phyloP scores from a whole-genome alignment of 2,329 filamentous ascomycete genomes.

The Phoma herbarum region DNA sequence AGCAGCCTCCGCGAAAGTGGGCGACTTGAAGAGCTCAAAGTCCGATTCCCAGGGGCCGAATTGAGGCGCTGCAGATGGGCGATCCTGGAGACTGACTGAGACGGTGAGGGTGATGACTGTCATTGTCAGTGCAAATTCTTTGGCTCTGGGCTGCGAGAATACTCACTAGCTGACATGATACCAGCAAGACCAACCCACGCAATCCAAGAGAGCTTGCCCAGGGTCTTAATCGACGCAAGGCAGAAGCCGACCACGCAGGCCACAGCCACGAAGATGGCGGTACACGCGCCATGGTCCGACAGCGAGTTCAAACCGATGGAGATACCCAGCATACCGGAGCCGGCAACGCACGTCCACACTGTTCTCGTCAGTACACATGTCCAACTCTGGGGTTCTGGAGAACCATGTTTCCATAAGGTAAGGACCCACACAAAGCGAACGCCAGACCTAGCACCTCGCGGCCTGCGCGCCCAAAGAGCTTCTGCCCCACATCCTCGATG shows the following conservation, averaged over 20 bases:
- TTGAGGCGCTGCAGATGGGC: conserved; percentile 29
- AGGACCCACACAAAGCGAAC: conserved; percentile 46
- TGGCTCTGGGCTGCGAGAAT: neutral
- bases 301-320: conserved; percentile 68
- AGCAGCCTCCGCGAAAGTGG: conserved; percentile 65
- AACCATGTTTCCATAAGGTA: conserved; percentile 47
- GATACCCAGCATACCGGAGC: conserved; percentile 66
- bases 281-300: conserved; percentile 66
- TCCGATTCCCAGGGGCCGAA: conserved; percentile 35
- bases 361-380: conserved; percentile 39
- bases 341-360: conserved; percentile 42
- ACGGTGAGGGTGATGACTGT: conserved; percentile 27
- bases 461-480: conserved; percentile 62
- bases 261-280: conserved; percentile 62
- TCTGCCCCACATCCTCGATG: conserved; percentile 63
- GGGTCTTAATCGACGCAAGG: conserved; percentile 64
- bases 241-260: conserved; percentile 59
- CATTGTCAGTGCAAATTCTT: neutral
- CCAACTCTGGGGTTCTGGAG: conserved; percentile 7
- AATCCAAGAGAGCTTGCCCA: conserved; percentile 67
- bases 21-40: conserved; percentile 65
- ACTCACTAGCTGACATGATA: conserved; percentile 24
- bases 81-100: conserved; percentile 27
- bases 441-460: conserved; percentile 54
- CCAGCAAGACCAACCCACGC: conserved; percentile 25